Conservation (phyloP, 768 basidiomycete genomes). For the Daedaleopsis nitida region DNA sequence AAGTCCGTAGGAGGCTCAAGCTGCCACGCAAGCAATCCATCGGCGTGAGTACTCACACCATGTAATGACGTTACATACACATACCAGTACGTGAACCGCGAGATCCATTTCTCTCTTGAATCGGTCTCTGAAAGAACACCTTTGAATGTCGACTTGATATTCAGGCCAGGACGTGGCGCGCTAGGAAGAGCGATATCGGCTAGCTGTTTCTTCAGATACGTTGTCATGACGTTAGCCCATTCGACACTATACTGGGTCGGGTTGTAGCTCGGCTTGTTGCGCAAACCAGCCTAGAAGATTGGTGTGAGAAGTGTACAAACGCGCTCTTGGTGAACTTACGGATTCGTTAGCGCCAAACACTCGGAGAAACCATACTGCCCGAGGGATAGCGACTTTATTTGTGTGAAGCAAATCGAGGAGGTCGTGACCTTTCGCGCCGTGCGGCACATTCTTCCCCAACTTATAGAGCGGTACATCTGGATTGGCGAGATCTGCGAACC, state of each 20-base stretch:
- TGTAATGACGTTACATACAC: neutral
- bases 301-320: neutral
- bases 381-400: constrained; percentile 74
- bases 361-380: constrained; percentile 87
- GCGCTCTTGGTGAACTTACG: constrained; percentile 38
- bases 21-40: constrained; percentile 36
- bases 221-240: constrained; percentile 80
- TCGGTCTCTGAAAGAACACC: constrained; percentile 75
- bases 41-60: no score
- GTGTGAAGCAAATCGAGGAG: constrained; percentile 77
- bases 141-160: constrained; percentile 85
- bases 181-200: constrained; percentile 78
- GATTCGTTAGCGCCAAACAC: constrained; percentile 89
- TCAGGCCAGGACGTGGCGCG: constrained; percentile 72
- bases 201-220: constrained; percentile 83
- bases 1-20: constrained; percentile 68
- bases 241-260: constrained; percentile 83
- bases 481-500: constrained; percentile 84
- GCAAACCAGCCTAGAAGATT: constrained; percentile 58
- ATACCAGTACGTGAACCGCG: constrained; percentile 78
- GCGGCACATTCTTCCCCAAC: constrained; percentile 82
- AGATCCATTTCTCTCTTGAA: constrained; percentile 73
- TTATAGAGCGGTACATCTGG: constrained; percentile 79
- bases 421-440: constrained; percentile 84
- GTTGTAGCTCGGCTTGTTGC: constrained; percentile 79